Conservation (phyloP, 192 early-diverging fungal genomes). For the Backusella luteola region DNA sequence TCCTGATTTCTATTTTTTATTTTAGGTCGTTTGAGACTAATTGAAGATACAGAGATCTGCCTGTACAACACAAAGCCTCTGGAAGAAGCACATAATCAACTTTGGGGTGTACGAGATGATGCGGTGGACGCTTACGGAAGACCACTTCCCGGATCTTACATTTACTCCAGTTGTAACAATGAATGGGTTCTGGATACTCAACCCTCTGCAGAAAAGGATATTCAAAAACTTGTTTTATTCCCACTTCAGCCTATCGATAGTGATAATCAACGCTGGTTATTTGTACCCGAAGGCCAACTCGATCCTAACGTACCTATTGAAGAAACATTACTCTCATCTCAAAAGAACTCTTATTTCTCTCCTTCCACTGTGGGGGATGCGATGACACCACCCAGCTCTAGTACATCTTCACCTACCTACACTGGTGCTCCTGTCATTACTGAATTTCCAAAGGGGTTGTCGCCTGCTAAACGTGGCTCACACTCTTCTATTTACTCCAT, state of each 20-base stretch:
- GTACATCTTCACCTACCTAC: constrained; percentile 1
- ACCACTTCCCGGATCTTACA: constrained; percentile 19
- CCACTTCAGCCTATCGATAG: constrained; percentile 31
- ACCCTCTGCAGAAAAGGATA: not conserved
- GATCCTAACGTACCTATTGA: constrained; percentile 3
- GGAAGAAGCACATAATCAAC: constrained; percentile 31
- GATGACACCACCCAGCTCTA: constrained; percentile 12
- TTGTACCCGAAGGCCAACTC: constrained; percentile 21
- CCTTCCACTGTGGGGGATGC: not conserved
- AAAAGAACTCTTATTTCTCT: not conserved
- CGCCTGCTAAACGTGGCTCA: constrained; percentile 29
- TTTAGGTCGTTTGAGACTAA: constrained; percentile 37
- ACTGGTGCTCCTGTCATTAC: not conserved
- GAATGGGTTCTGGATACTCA: constrained; percentile 38
- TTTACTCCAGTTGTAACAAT: constrained; percentile 26
- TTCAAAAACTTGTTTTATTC: constrained; percentile 27
- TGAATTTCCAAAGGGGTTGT: constrained; percentile 6
- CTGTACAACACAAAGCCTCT: constrained; percentile 23
- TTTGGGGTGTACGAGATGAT: constrained; percentile 25
- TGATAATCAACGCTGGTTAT: constrained; percentile 30
- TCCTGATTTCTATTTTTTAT: not conserved
- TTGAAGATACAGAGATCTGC: constrained; percentile 43
- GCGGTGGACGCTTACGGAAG: constrained; percentile 13
- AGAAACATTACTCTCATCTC: not conserved
- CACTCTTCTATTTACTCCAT: constrained; percentile 22